Conservation (phyloP, 1,284 basidiomycete species). For the Somion occarium region DNA sequence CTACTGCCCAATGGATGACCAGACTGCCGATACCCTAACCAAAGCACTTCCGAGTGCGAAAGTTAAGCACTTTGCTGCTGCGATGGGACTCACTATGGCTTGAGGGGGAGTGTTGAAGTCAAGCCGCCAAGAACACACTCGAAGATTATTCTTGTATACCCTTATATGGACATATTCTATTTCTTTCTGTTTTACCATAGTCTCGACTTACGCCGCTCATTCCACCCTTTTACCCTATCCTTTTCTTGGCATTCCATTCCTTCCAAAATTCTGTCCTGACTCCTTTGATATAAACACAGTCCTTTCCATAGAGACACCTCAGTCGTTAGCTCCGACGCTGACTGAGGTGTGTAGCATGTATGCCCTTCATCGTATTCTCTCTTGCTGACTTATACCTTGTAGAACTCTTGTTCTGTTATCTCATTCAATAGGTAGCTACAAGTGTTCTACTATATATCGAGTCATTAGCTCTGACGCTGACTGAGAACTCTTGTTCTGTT, state of each 20-base stretch:
- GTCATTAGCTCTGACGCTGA: neutral
- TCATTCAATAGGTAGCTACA: neutral
- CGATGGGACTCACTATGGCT: neutral
- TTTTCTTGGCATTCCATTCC: too few species aligned
- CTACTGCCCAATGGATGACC: neutral
- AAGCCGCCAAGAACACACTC: too few species aligned
- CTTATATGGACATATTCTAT: too few species aligned
- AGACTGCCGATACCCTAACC: slow-evolving; percentile 1
- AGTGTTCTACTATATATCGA: neutral
- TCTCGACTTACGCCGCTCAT: too few species aligned
- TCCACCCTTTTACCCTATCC: neutral
- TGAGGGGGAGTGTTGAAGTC: slow-evolving; percentile 2
- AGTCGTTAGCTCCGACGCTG: neutral
- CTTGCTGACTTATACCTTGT: neutral
- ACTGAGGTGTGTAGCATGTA: neutral
- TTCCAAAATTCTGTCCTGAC: neutral
- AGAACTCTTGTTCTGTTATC: neutral
- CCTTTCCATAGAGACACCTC: neutral
- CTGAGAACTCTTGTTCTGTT: neutral
- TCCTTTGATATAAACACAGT: neutral
- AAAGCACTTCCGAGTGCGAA: neutral
- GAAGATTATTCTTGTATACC: too few species aligned
- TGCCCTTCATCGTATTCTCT: neutral
- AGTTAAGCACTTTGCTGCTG: neutral
- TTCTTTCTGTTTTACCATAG: too few species aligned